Evolutionary conservation across 2,329 filamentous ascomycete genomes (phyloP), one percentile per base, ranked within the genome.

Genomic region (Aspergillus luchuensis): DNA sequence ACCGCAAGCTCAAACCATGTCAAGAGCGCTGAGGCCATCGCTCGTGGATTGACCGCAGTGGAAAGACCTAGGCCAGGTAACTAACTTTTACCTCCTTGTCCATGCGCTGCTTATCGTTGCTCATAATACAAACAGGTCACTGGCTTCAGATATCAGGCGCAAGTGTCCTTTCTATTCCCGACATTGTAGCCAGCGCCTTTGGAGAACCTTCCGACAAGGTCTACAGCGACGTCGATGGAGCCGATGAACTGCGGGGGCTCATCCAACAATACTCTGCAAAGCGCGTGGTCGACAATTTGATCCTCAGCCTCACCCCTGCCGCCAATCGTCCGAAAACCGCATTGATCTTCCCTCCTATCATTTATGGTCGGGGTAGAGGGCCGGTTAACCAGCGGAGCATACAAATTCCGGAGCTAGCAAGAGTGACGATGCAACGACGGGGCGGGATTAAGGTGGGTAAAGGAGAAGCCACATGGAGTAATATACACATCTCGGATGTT

Each of bases 281-380:
- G 73, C 84, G 88, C 15, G 78, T 86, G 63, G 84, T 91, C 3
- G 90, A 92, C 72, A 85, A 86, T 69, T 80, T 90, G 19, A 82
- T 91, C n/a, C 76, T 88, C 0, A 76, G 70, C 0, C 77, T 81
- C 0, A 13, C 51, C n/a, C 76, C 74, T 5, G 72, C 33, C 11
- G 11, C 73, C 2, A 70, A 74, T 50, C 74, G 78, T 3, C 73
- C 72, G 2, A 85, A 84, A 67, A 85, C 85, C 0, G 86, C 82
- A 10, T 82, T 90, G 28, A 80, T 90, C 2, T 88, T 84, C 62
- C 86, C 87, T 8, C 86, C 87, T 0, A 84, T 82, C 4, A 89
- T 90, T 63, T 85, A 85, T 69, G 84, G 83, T 30, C 63, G 63
- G 3, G 83, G 84, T 8, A 72, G 79, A 28, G 84, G 84, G 0